Evolutionary conservation across 1,284 basidiomycete genomes (phyloP), one percentile per base, ranked within the genome.

Genomic region (Pyrrhoderma lamaoense): DNA sequence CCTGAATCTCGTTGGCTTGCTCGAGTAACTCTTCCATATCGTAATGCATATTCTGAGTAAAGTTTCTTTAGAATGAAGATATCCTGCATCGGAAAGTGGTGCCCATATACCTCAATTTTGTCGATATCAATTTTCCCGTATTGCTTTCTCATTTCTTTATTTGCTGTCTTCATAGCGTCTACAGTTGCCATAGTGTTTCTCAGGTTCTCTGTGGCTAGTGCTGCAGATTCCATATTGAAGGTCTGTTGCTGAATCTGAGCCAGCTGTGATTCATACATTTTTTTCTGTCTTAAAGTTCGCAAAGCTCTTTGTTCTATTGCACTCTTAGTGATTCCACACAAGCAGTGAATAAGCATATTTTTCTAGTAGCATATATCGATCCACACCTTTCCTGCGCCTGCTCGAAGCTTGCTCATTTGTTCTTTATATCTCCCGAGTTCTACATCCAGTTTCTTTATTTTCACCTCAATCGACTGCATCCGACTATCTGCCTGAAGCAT

Each of bases 151-250:
- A 99, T 82, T 69, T 98, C 93, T 72, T 96, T 97, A 73, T 98
- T 98, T 16, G 96, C 94, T n/a, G 79, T 67, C 64, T 93, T 84
- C 94, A 99, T 98, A 3, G 93, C 96, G 62, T 97, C 93, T 19
- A 99, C 85, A 0, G 96, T 99, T n/a, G 93, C 95, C 96, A 99
- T 99, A 61, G 96, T 99, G 65, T 98, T 99, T 57, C 93, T 82
- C 60, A 99, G 70, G 68, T 99, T 99, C 70, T 99, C 96, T 3
- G 95, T 98, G 14, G 93, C 88, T 67, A 99, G 84, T 8, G 89
- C 82, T 21, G 95, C 89, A 57, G 92, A 94, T 71, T 99, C 95
- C 92, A 99, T 99, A 70, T 99, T 99, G 75, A 93, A 99, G 19
- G 90, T 86, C 68, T 99, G 96, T 66, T 99, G 96, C 45, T 89